A percentile compares a stretch with the other conserved stretches of the same genome.
Evolutionary conservation across 805 yeast species (phyloP).

Genomic region (Candida tibetensis): DNA sequence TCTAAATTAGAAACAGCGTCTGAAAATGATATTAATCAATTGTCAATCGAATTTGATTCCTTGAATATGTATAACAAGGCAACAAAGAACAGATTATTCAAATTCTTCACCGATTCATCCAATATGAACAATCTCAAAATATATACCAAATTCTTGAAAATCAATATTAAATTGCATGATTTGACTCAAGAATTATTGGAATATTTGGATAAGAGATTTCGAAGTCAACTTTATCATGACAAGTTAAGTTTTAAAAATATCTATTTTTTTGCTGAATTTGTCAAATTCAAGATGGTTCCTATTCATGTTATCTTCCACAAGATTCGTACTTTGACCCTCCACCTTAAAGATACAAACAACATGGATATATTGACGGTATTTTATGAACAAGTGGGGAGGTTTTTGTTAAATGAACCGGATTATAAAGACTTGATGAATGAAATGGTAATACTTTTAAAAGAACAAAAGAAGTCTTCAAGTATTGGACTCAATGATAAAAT

Average conservation of each 20-base stretch:
- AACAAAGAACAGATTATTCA: slow-evolving; percentile 57
- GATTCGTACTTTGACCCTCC: slow-evolving; percentile 56
- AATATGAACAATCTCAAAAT: slow-evolving; percentile 46
- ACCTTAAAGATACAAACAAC: slow-evolving; percentile 51
- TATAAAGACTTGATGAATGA: slow-evolving; percentile 58
- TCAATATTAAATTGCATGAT: slow-evolving; percentile 50
- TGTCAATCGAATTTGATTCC: slow-evolving; percentile 48
- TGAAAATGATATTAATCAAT: slow-evolving; percentile 49
- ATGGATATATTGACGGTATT: slow-evolving; percentile 67
- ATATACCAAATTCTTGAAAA: slow-evolving; percentile 68
- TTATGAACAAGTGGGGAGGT: slow-evolving; percentile 71
- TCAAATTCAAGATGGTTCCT: slow-evolving; percentile 73
- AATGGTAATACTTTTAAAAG: slow-evolving; percentile 56
- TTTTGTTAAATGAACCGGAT: slow-evolving; percentile 55
- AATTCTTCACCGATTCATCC: slow-evolving; percentile 50
- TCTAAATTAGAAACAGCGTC: slow-evolving; percentile 40
- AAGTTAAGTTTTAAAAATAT: slow-evolving; percentile 55
- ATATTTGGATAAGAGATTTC: slow-evolving; percentile 56
- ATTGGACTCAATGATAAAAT: slow-evolving; percentile 54
- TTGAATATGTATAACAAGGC: slow-evolving; percentile 67
- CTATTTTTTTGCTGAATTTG: slow-evolving; percentile 67
- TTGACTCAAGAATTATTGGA: slow-evolving; percentile 51
- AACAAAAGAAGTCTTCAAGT: slow-evolving; percentile 46
- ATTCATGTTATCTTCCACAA: slow-evolving; percentile 71
- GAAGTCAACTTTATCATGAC: slow-evolving; percentile 54